These are phyloP conservation scores for Microglena sp. DNA, from an alignment of 139 green algal species.

Conservation along the genomic window DNA sequence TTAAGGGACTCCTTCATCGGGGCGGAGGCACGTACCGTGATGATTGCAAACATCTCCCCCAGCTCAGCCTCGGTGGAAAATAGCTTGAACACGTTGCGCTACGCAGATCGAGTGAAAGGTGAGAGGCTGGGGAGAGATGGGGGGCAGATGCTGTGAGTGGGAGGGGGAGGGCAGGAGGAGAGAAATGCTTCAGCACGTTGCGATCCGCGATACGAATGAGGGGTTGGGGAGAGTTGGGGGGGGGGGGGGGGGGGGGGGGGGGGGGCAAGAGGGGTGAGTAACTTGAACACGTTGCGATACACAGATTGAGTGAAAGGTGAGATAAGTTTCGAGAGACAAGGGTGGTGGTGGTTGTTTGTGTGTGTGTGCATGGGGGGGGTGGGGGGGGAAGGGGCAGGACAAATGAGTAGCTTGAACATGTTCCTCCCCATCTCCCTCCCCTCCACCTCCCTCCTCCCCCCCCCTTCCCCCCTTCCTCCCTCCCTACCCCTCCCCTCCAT, in stretches of 20 bases:
- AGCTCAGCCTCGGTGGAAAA: slow-evolving; percentile 81
- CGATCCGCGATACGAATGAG: too few relatives aligned
- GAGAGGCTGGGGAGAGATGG: too few relatives aligned
- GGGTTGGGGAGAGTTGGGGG: too few relatives aligned
- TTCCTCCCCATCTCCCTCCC: not conserved
- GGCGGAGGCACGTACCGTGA: slow-evolving; percentile 82
- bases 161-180: not conserved
- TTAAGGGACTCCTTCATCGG: slow-evolving; percentile 72
- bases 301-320: slow-evolving; percentile 89
- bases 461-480: not conserved
- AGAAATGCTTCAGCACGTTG: too few relatives aligned
- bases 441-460: not conserved
- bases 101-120: slow-evolving; percentile 94
- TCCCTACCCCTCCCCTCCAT: not conserved
- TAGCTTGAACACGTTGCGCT: slow-evolving; percentile 97
- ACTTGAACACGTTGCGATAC: slow-evolving; percentile 96
- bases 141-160: not conserved
- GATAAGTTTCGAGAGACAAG: not conserved
- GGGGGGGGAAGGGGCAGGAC: not conserved
- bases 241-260: too few relatives aligned
- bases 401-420: not conserved
- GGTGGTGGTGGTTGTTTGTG: not conserved
- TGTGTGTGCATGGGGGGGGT: too few relatives aligned
- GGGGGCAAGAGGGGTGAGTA: slow-evolving; percentile 83
- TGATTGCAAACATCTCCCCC: slow-evolving; percentile 97